Percentiles rank a stretch among this genome's conserved stretches.
Evolutionary conservation across 2,329 filamentous ascomycete species (phyloP).

Genomic region (Apiospora aurea): DNA sequence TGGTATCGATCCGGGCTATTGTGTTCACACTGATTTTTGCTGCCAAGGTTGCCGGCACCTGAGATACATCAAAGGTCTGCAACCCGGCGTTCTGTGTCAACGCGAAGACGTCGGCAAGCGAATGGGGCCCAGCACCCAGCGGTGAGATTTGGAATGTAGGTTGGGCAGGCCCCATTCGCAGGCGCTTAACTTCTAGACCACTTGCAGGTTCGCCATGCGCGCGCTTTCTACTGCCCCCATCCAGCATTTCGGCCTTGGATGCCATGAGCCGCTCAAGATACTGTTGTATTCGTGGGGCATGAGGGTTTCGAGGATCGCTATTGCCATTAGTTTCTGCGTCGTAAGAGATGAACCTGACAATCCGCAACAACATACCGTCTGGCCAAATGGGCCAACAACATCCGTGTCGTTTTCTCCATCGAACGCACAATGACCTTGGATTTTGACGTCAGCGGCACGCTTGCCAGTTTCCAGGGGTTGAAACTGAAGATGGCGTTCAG

Average conservation of each 20-base stretch:
- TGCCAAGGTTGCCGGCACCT: slow-evolving; percentile 77
- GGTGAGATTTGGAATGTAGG: slow-evolving; percentile 67
- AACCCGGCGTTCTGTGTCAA: slow-evolving; percentile 78
- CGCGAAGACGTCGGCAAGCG: slow-evolving; percentile 84
- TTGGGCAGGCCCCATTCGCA: slow-evolving; percentile 61
- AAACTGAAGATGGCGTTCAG: slow-evolving; percentile 86
- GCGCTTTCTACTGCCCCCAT: slow-evolving; percentile 81
- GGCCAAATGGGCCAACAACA: slow-evolving; percentile 81
- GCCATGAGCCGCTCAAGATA: slow-evolving; percentile 85
- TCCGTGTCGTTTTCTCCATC: slow-evolving; percentile 91
- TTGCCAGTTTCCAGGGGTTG: slow-evolving; percentile 85
- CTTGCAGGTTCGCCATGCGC: slow-evolving; percentile 74
- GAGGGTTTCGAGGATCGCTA: slow-evolving; percentile 81
- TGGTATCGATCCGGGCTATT: slow-evolving; percentile 73
- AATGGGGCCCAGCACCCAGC: slow-evolving; percentile 77
- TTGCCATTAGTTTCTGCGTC: neutral
- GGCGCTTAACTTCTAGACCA: slow-evolving; percentile 82
- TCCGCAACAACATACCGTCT: slow-evolving; percentile 66
- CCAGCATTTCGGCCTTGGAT: slow-evolving; percentile 77
- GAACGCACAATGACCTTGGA: slow-evolving; percentile 85
- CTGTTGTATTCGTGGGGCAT: slow-evolving; percentile 81
- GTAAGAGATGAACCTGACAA: neutral
- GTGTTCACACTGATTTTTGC: slow-evolving; percentile 83
- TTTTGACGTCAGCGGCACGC: slow-evolving; percentile 77
- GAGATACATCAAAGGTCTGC: slow-evolving; percentile 80